Evolutionary conservation across 2,329 filamentous ascomycete species (phyloP).

Genomic region (Stemphylium beticola): DNA sequence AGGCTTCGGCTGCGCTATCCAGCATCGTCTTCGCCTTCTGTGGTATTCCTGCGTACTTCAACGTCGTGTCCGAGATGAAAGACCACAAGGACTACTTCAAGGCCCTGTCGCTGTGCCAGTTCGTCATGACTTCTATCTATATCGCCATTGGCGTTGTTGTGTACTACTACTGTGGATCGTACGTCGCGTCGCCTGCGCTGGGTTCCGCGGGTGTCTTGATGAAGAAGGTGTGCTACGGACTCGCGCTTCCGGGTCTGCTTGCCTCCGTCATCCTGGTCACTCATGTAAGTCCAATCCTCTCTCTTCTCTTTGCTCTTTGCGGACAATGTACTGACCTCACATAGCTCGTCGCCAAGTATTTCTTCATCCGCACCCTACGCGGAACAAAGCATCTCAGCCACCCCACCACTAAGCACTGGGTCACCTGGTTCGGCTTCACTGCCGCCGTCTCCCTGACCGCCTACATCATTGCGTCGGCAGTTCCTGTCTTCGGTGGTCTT

Average conservation of each 20-base stretch:
- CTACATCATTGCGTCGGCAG: constrained; percentile 34
- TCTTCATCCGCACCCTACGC: constrained; percentile 72
- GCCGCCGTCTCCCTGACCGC: constrained; percentile 21
- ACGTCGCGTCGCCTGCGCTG: constrained; percentile 69
- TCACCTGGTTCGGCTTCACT: constrained; percentile 33
- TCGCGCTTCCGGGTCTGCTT: constrained; percentile 62
- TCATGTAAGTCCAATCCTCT: constrained; percentile 19
- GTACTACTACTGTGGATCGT: constrained; percentile 68
- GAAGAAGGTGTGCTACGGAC: constrained; percentile 70
- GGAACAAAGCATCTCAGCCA: constrained; percentile 67
- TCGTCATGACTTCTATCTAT: constrained; percentile 66
- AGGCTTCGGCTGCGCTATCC: constrained; percentile 28
- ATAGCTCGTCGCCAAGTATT: constrained; percentile 34
- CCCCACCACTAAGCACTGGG: constrained; percentile 35
- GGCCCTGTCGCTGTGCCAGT: constrained; percentile 63
- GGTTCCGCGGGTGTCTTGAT: constrained; percentile 64
- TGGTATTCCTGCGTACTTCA: constrained; percentile 71
- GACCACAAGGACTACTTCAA: constrained; percentile 66
- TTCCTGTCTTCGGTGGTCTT: constrained; percentile 37
- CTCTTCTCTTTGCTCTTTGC: not conserved
- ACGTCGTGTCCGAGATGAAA: constrained; percentile 69
- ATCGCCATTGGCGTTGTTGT: constrained; percentile 70
- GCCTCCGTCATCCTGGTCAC: constrained; percentile 32
- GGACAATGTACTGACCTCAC: not conserved
- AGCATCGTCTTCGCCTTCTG: constrained; percentile 41